Evolutionary conservation across 1,284 basidiomycete species (phyloP), one percentile per base, ranked within the genome.

Genomic region (Pseudozyma flocculosa): DNA sequence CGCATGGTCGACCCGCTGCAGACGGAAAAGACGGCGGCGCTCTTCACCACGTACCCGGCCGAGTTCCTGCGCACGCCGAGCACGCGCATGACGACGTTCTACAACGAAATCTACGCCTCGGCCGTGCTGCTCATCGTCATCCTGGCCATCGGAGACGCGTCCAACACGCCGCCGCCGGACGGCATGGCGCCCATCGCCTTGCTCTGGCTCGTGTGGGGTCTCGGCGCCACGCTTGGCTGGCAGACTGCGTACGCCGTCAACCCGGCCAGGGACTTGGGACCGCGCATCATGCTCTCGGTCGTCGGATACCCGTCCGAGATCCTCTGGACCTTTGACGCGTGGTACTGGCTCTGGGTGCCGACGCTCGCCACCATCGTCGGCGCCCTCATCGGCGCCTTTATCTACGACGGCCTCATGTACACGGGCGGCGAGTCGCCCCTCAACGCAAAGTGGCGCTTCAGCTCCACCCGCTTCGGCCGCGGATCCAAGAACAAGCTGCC

Each of bases 291-390:
- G 73, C 84, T 84, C 2, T 82, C 83, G 22, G 83, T 86, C 79
- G 82, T 82, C 5, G 83, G 86, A 22, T 87, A 87, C 68, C 84
- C 85, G 22, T 74, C 50, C 40, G 79, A 79, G 49, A 81, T 75
- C 3, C 43, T 65, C 14, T 78, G 72, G 62, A 72, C 80, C 26
- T 83, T 80, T 64, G 79, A 82, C 52, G 83, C 81, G 68, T 87
- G 87, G 61, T 90, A 88, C 72, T 90, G 87, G 87, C 61, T 89
- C 26, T 90, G 88, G 88, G 86, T 85, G 64, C 84, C 86, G 14
- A 44, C 63, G 23, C 32, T 74, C 17, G 61, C 58, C 2, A 57
- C 54, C 38, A 70, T 76, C 42, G 44, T 61, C 2, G 79, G 79
- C 13, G 79, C 69, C 18, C 50, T 78, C 9, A 62, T 78, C 39